A percentile compares a stretch with the other conserved stretches of the same genome.
These are phyloP conservation scores for Phialemoniopsis sp. DNA, from an alignment of 2,329 filamentous ascomycete species.

Conservation along the genomic window DNA sequence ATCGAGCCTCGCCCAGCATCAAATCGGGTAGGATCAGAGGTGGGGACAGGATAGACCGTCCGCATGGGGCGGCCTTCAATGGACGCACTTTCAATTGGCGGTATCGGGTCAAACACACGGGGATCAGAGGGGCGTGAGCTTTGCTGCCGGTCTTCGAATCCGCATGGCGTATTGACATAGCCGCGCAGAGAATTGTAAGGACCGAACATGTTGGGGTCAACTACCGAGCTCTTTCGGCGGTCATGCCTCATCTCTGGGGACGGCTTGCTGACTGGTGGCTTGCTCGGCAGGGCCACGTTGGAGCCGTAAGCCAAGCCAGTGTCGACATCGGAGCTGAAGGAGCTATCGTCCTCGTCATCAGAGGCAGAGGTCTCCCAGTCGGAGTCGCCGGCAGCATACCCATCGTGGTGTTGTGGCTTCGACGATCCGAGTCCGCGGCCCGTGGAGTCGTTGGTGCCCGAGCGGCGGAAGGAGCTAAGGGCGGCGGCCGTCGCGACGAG, in stretches of 20 bases:
- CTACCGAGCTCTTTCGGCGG: constrained; percentile 41
- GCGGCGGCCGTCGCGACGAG: constrained; percentile 33
- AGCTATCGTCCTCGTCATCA: constrained; percentile 30
- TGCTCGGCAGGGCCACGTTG: constrained; percentile 21
- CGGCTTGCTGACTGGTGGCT: constrained; percentile 33
- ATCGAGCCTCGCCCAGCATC: constrained; percentile 50
- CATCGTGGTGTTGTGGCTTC: constrained; percentile 27
- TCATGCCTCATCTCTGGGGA: constrained; percentile 21
- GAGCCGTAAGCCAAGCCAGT: constrained; percentile 40
- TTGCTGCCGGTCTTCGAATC: constrained; percentile 40
- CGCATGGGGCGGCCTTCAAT: constrained; percentile 44
- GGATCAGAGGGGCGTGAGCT: constrained; percentile 9
- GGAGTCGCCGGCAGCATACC: constrained; percentile 39
- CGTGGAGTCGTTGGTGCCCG: constrained; percentile 26
- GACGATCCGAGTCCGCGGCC: constrained; percentile 34
- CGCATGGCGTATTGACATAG: constrained; percentile 50
- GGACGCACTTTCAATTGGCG: constrained; percentile 27
- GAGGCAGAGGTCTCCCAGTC: constrained; percentile 57
- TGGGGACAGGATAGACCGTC: constrained; percentile 62
- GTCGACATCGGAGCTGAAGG: constrained; percentile 33
- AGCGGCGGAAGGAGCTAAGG: constrained; percentile 34
- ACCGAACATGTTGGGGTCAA: constrained; percentile 56
- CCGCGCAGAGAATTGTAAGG: constrained; percentile 58
- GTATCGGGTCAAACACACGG: constrained; percentile 21
- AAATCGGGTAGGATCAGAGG: constrained; percentile 59